Evolutionary conservation across 1,139 yeast genomes (phyloP).

Genomic region (Suzukiozyma palmioleophila): DNA sequence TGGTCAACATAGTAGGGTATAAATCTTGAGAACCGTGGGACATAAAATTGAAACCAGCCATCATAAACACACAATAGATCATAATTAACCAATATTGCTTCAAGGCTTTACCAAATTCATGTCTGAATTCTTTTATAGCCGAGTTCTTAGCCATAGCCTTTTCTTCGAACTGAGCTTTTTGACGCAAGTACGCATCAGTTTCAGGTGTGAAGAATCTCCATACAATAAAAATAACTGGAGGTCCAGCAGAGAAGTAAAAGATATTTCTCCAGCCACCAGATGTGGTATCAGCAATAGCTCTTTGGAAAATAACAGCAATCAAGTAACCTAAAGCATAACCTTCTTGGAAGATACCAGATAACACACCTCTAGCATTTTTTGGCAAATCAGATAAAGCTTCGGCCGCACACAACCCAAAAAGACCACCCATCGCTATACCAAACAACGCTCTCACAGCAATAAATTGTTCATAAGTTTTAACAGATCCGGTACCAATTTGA

Average conservation of each 20-base stretch:
- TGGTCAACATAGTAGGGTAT: slow-evolving; percentile 32
- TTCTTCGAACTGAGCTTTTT: slow-evolving; percentile 17
- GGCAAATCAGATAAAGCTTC: slow-evolving; percentile 38
- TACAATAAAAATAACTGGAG: slow-evolving; percentile 32
- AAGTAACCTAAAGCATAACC: slow-evolving; percentile 44
- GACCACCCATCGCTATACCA: slow-evolving; percentile 43
- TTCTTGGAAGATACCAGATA: slow-evolving; percentile 39
- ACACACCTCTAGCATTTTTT: slow-evolving; percentile 32
- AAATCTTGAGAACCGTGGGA: slow-evolving; percentile 40
- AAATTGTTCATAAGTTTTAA: slow-evolving; percentile 32
- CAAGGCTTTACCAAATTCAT: slow-evolving; percentile 24
- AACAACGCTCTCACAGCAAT: slow-evolving; percentile 38
- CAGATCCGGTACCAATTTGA: slow-evolving; percentile 41
- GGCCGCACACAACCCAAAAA: slow-evolving; percentile 37
- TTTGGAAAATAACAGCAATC: slow-evolving; percentile 37
- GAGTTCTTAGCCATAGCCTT: slow-evolving; percentile 11
- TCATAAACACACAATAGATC: slow-evolving; percentile 31
- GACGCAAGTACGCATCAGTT: slow-evolving; percentile 31
- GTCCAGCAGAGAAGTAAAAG: slow-evolving; percentile 43
- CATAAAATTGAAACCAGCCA: slow-evolving; percentile 42
- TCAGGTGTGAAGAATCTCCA: slow-evolving; percentile 37
- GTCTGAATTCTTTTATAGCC: slow-evolving; percentile 10
- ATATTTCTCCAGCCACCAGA: slow-evolving; percentile 35
- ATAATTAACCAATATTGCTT: slow-evolving; percentile 37
- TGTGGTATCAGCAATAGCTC: slow-evolving; percentile 34